Percentiles rank a stretch among this genome's conserved stretches.
These are phyloP conservation scores for Colletotrichum caudatum DNA, from an alignment of 2,329 filamentous ascomycete genomes.

Conservation along the genomic window DNA sequence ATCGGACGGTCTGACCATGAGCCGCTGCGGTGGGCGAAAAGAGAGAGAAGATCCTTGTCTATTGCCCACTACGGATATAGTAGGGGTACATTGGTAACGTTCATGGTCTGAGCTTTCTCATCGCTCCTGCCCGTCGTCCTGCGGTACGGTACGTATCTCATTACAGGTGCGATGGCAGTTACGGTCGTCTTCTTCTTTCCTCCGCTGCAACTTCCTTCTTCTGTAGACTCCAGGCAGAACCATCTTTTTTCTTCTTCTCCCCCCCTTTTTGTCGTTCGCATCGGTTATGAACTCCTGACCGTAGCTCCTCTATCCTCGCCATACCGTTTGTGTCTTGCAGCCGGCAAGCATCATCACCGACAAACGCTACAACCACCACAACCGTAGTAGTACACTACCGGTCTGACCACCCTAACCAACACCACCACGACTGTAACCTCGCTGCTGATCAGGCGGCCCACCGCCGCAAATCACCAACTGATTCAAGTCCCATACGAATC, in stretches of 20 bases:
- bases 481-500: conserved; percentile 11
- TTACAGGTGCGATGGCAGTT: no score
- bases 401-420: conserved; percentile 6
- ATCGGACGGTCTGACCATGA: neutral
- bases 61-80: no score
- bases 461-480: conserved; percentile 31
- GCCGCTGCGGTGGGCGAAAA: neutral
- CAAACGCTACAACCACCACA: neutral
- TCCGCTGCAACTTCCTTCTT: no score
- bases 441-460: conserved; percentile 33
- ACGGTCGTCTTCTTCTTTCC: no score
- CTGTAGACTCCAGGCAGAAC: no score
- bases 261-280: neutral
- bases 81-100: no score
- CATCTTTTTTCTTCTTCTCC: neutral
- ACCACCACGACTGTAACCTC: conserved; percentile 11
- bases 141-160: no score
- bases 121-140: neutral
- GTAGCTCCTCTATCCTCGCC: neutral
- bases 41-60: neutral
- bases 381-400: neutral
- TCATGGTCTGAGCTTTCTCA: neutral
- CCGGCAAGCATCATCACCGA: neutral
- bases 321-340: neutral
- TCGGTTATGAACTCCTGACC: neutral